phyloP scores from a whole-genome alignment of 345 rosid genomes.

The Gynandropsis gynandra region DNA sequence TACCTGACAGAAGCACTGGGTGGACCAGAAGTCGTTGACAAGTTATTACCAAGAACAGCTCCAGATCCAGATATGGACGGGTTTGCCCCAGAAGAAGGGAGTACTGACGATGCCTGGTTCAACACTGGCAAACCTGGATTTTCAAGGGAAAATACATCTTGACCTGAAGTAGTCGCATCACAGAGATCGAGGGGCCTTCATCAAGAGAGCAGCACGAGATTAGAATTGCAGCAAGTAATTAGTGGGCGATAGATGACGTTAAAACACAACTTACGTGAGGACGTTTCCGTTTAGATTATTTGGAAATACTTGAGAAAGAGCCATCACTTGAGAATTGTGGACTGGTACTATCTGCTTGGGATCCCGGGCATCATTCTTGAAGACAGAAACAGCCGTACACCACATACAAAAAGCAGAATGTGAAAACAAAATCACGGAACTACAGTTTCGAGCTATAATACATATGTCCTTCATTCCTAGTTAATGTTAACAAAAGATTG shows the following conservation, averaged over 20 bases:
- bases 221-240: slow-evolving; percentile 11
- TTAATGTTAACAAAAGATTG: slow-evolving; percentile 2
- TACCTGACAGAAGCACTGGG: slow-evolving; percentile 41
- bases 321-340: slow-evolving; percentile 73
- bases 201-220: slow-evolving; percentile 28
- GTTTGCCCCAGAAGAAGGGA: slow-evolving; percentile 56
- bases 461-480: slow-evolving; percentile 6
- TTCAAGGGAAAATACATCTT: slow-evolving; percentile 52
- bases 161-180: slow-evolving; percentile 54
- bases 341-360: slow-evolving; percentile 53
- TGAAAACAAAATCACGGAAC: slow-evolving; percentile 17
- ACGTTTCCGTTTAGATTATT: slow-evolving; percentile 67
- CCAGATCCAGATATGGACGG: slow-evolving; percentile 61
- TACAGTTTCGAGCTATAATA: slow-evolving; percentile 13
- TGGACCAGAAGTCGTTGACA: slow-evolving; percentile 51
- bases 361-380: slow-evolving; percentile 75
- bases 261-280: slow-evolving; percentile 59
- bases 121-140: slow-evolving; percentile 55
- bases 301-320: slow-evolving; percentile 83
- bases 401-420: slow-evolving; percentile 25
- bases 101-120: slow-evolving; percentile 63
- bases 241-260: slow-evolving; percentile 4
- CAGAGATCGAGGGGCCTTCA: slow-evolving; percentile 95
- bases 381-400: slow-evolving; percentile 20
- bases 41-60: slow-evolving; percentile 46